Base-by-base conservation (phyloP, 306 rosid genomes). In the Arachis hypogaea region DNA sequence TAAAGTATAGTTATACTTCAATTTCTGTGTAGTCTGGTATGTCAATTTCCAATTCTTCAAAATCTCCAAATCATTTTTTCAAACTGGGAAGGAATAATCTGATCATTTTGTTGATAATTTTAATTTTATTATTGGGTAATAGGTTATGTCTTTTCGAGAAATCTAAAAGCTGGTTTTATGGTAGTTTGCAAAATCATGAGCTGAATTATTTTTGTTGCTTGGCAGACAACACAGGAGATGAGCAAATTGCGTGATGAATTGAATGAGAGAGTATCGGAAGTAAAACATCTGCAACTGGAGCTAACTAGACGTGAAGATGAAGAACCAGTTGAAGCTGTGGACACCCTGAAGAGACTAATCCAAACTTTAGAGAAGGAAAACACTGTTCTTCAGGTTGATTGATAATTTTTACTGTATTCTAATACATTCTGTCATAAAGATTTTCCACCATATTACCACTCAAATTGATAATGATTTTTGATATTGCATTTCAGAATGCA, bases 301-400 rank as follows among this genome's bases (percentile, higher is more conserved):
- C 76, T 88, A 85, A 82, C 74, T 71, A 80, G 85, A 76, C 69
- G 55, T 52, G 81, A 82, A 69, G 81, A 76, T 68, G 87, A 82
- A 51, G 86, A 77, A 55, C 77, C 74, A 49, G 64, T 64, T 66
- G 83, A 73, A 52, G 68, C 78, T 60, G 74, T 78, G 66, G 85
- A 87, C 54, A 79, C 76, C 77, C 77, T 88, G 70, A 90, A 86
- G 83, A 79, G 73, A 68, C 77, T 77, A 75, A 82, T 90, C 41
- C 81, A 88, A 79, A 82, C 81, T 64, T 78, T 95, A 69, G 88
- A 92, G 81, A 92, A 86, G 82, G 96, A 95, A 81, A 95, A 90
- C 64, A 64, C 68, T 11, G 54, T 80, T 55, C 97, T 92, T n/a
- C 90, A 87, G 98, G 99, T 94, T 67, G 54, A 74, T 79, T 50